A percentile compares a stretch with the other conserved stretches of the same genome.
These are phyloP conservation scores for Phialemonium atrogriseum DNA, from an alignment of 2,329 filamentous ascomycete species.

Conservation along the genomic window DNA sequence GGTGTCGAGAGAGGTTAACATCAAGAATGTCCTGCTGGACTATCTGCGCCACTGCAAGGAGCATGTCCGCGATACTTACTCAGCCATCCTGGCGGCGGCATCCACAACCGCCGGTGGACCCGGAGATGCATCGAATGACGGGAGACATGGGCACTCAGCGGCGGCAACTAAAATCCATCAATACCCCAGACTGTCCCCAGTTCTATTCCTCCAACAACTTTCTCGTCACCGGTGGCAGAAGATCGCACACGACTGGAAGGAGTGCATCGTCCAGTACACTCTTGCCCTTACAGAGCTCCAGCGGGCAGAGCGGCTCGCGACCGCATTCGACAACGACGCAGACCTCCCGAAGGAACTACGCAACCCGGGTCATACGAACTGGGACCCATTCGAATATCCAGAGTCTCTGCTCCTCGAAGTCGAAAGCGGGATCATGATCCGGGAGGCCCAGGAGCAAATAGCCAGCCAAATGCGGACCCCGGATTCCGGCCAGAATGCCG, in stretches of 20 bases:
- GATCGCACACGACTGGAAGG: conserved; percentile 22
- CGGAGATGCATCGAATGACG: too few relatives aligned
- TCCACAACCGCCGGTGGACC: too few relatives aligned
- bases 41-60: background rate
- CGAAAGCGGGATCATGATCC: conserved; percentile 54
- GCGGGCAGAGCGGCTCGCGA: conserved; percentile 30
- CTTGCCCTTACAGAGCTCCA: conserved; percentile 31
- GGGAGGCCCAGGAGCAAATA: conserved; percentile 50
- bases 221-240: conserved; percentile 14
- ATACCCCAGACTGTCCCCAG: conserved; percentile 22
- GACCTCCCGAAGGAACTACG: conserved; percentile 32
- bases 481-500: conserved; percentile 30
- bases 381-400: conserved; percentile 41
- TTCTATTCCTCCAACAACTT: conserved; percentile 26
- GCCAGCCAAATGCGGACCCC: conserved; percentile 45
- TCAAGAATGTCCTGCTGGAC: background rate
- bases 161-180: too few relatives aligned
- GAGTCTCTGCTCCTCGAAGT: conserved; percentile 58
- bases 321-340: conserved; percentile 10
- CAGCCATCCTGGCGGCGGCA: background rate
- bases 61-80: background rate
- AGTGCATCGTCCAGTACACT: conserved; percentile 28
- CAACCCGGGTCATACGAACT: conserved; percentile 47
- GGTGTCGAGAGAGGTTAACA: background rate
- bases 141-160: too few relatives aligned